phyloP scores from a whole-genome alignment of 306 rosid genomes.

The Cicer yamashitae region DNA sequence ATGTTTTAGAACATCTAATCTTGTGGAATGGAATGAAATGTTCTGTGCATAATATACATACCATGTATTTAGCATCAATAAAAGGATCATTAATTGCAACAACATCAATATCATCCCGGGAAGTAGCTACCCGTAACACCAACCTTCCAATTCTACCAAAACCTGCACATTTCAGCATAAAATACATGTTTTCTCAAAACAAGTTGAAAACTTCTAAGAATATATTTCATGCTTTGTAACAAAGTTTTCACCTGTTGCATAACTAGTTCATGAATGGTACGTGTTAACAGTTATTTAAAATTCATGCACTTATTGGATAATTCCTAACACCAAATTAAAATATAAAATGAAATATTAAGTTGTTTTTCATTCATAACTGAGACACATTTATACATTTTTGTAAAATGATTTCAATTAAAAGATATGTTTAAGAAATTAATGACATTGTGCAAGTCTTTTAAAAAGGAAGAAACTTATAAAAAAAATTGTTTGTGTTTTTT shows the following conservation, averaged over 20 bases:
- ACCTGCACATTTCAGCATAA: constrained; percentile 60
- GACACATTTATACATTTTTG: not conserved
- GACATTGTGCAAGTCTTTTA: not conserved
- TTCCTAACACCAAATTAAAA: constrained; percentile 7
- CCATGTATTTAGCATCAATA: constrained; percentile 94
- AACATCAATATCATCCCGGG: constrained; percentile 89
- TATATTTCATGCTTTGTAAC: not conserved
- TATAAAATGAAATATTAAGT: constrained; percentile 15
- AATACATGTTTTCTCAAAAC: constrained; percentile 27
- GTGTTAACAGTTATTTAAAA: not conserved
- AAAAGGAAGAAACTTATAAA: not conserved
- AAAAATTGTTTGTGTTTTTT: not conserved
- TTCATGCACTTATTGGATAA: constrained; percentile 3
- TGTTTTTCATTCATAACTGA: constrained; percentile 3
- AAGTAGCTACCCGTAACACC: constrained; percentile 83
- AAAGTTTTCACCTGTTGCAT: constrained; percentile 13
- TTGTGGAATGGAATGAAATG: not conserved
- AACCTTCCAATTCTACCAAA: constrained; percentile 98
- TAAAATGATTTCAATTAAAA: not conserved
- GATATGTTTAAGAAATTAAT: not conserved
- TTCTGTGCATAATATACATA: constrained; percentile 37
- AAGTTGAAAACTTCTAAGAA: not conserved
- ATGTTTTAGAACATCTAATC: constrained; percentile 10
- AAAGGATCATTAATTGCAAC: constrained; percentile 95
- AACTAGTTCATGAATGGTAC: constrained; percentile 8